Percentiles rank a stretch among this genome's conserved stretches.
These are phyloP conservation scores for Neurospora tetraspora DNA, from an alignment of 495 filamentous ascomycete species.

Conservation along the genomic window DNA sequence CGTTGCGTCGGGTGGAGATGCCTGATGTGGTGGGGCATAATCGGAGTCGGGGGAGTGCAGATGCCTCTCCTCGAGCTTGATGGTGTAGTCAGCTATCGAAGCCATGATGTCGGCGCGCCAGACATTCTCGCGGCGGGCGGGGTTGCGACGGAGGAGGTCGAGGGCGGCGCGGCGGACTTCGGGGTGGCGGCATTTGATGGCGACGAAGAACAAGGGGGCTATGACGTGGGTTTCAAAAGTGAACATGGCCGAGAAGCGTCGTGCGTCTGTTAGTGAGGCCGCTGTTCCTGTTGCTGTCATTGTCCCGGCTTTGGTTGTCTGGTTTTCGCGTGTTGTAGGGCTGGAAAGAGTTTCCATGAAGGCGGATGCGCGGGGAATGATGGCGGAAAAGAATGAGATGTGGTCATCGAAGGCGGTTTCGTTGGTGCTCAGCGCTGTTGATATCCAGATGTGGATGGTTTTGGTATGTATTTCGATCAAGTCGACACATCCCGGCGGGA, in stretches of 20 bases:
- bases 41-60: conserved; percentile 2
- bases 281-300: background rate
- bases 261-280: conserved; percentile 5
- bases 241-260: conserved; percentile 25
- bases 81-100: conserved; percentile 21
- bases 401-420: conserved; percentile 31
- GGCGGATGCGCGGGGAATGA: conserved; percentile 22
- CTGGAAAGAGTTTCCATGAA: conserved; percentile 16
- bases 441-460: conserved; percentile 26
- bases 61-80: conserved; percentile 23
- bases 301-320: background rate
- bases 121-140: conserved; percentile 25
- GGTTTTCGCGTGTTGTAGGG: conserved; percentile 1
- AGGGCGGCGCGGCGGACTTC: conserved; percentile 34
- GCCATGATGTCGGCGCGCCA: conserved; percentile 31
- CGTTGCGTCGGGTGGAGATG: conserved; percentile 6
- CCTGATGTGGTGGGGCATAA: conserved; percentile 3
- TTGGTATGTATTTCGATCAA: conserved; percentile 22
- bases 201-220: conserved; percentile 39
- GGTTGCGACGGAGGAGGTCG: conserved; percentile 25
- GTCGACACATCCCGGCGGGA: conserved; percentile 15
- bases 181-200: conserved; percentile 38
- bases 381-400: conserved; percentile 26
- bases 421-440: conserved; percentile 22
- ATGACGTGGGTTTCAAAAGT: conserved; percentile 43